These are phyloP conservation scores for Aspergillus baeticus DNA, from an alignment of 495 filamentous ascomycete genomes.

Conservation along the genomic window DNA sequence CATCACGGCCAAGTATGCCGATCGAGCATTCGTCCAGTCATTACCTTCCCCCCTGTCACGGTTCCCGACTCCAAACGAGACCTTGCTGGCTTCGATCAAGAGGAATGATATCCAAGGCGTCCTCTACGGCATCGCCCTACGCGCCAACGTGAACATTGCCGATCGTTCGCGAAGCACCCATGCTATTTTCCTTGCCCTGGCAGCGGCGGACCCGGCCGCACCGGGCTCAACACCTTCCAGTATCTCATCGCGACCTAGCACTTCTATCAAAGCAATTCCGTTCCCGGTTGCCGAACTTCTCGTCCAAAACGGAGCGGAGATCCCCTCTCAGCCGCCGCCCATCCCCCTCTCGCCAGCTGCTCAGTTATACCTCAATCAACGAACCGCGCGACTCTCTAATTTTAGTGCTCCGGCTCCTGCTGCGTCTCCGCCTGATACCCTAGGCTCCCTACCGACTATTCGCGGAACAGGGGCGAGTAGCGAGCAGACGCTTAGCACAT, in stretches of 20 bases:
- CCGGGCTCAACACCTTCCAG: constrained; percentile 50
- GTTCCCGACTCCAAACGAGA: constrained; percentile 81
- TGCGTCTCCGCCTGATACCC: constrained; percentile 30
- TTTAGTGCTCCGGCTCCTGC: constrained; percentile 23
- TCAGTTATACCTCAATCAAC: constrained; percentile 80
- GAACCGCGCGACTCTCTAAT: constrained; percentile 50
- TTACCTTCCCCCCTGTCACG: constrained; percentile 73
- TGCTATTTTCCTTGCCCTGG: constrained; percentile 84
- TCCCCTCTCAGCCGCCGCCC: constrained; percentile 68
- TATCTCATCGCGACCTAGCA: constrained; percentile 30
- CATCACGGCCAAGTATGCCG: constrained; percentile 93
- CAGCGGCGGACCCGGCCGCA: constrained; percentile 86
- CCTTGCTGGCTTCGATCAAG: constrained; percentile 89
- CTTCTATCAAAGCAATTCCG: constrained; percentile 42
- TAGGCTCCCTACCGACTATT: constrained; percentile 49
- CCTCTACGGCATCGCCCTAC: constrained; percentile 84
- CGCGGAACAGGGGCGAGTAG: constrained; percentile 24
- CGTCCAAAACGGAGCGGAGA: constrained; percentile 90
- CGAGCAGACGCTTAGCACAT: constrained; percentile 31
- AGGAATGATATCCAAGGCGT: constrained; percentile 89
- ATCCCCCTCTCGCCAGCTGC: constrained; percentile 77
- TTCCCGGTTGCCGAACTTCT: constrained; percentile 93
- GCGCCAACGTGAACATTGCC: constrained; percentile 80
- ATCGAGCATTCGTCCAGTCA: constrained; percentile 74
- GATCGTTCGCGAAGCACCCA: constrained; percentile 89